Conservation (phyloP, 164 flowering plant species). For the Magnolia sinica region DNA sequence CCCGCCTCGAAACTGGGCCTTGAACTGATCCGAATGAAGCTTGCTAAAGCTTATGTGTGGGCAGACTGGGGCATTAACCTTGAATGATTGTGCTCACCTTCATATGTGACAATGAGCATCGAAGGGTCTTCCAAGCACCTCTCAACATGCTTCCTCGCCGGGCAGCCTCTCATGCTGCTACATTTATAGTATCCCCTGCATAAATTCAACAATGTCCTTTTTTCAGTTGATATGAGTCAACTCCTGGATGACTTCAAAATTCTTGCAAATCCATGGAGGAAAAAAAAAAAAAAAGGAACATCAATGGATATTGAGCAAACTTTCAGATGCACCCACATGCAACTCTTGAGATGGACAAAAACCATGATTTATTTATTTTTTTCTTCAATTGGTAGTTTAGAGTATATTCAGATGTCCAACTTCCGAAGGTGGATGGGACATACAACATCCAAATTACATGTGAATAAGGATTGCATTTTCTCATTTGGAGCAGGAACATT, state of each 20-base stretch:
- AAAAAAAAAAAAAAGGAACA: not conserved
- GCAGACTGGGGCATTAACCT: slow-evolving; percentile 57
- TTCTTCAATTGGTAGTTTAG: too few species aligned
- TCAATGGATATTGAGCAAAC: not conserved
- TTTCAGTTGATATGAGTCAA: not conserved
- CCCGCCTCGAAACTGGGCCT: not conserved
- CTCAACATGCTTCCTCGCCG: slow-evolving; percentile 95
- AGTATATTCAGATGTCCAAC: too few species aligned
- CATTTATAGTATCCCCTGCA: slow-evolving; percentile 96
- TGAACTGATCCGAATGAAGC: slow-evolving; percentile 11
- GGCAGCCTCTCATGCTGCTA: slow-evolving; percentile 95
- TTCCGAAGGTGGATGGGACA: too few species aligned
- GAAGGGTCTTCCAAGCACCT: slow-evolving; percentile 84
- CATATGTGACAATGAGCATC: slow-evolving; percentile 89
- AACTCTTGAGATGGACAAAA: too few species aligned
- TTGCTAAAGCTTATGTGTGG: slow-evolving; percentile 31
- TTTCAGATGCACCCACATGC: too few species aligned
- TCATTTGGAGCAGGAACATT: too few species aligned
- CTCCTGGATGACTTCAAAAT: not conserved
- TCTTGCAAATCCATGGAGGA: not conserved
- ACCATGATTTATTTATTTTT: too few species aligned
- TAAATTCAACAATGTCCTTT: slow-evolving; percentile 1
- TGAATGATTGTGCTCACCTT: slow-evolving; percentile 91
- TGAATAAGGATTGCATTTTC: too few species aligned
- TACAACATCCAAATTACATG: too few species aligned